These are phyloP conservation scores for Brassica incana DNA, from an alignment of 345 rosid species.

Conservation along the genomic window DNA sequence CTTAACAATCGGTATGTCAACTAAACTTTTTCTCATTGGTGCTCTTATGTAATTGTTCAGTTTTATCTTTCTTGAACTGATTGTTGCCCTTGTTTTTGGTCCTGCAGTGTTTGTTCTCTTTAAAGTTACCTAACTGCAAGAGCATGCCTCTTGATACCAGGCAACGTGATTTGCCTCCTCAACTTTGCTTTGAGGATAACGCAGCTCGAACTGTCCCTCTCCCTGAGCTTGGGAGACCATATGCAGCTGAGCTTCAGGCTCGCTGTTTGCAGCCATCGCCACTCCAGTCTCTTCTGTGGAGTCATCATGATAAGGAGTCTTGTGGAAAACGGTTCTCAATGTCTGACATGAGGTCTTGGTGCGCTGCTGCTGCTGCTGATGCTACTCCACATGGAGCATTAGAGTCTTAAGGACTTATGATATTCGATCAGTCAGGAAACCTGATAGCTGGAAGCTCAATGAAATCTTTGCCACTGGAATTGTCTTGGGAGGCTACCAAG, in stretches of 20 bases:
- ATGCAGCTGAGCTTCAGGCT: slow-evolving; percentile 50
- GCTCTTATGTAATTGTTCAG: neutral
- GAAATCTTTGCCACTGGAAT: too few relatives aligned
- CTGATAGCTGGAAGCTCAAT: too few relatives aligned
- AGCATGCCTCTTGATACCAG: slow-evolving; percentile 47
- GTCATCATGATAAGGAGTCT: slow-evolving; percentile 32
- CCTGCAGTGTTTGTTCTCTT: slow-evolving; percentile 40
- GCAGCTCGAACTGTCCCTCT: slow-evolving; percentile 42
- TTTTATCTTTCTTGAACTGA: slow-evolving; percentile 3
- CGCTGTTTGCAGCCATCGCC: slow-evolving; percentile 42
- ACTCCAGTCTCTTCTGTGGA: slow-evolving; percentile 42
- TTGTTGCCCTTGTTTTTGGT: slow-evolving; percentile 31
- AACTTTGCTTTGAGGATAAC: slow-evolving; percentile 39
- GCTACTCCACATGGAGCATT: slow-evolving; percentile 36
- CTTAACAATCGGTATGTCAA: slow-evolving; percentile 48
- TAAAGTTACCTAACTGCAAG: slow-evolving; percentile 47
- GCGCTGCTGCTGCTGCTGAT: neutral
- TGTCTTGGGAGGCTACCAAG: too few relatives aligned
- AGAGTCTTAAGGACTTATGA: slow-evolving; percentile 45
- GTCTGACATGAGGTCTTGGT: slow-evolving; percentile 34
- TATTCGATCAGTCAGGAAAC: slow-evolving; percentile 72
- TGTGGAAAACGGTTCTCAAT: slow-evolving; percentile 38
- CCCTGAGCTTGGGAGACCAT: slow-evolving; percentile 43
- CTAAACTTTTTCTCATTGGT: slow-evolving; percentile 10
- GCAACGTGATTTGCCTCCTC: slow-evolving; percentile 50